These are phyloP conservation scores for Pueraria montana DNA, from an alignment of 306 rosid genomes.

Conservation along the genomic window DNA sequence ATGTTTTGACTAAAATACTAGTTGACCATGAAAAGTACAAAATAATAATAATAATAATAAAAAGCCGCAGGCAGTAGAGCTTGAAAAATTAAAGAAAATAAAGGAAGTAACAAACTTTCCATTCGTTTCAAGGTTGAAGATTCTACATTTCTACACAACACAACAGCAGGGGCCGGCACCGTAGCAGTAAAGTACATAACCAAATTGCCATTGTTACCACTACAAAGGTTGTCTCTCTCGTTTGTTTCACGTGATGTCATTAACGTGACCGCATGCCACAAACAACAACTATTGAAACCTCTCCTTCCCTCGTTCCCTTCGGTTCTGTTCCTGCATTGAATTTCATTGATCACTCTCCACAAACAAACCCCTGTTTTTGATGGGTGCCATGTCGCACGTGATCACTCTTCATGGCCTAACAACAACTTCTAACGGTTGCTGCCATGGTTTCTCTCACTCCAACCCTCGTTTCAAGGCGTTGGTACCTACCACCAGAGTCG, in stretches of 20 bases:
- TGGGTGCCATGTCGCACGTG: conserved; percentile 70
- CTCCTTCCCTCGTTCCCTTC: conserved; percentile 5
- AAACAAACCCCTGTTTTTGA: conserved; percentile 36
- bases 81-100: not conserved
- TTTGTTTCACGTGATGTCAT: conserved; percentile 29
- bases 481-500: conserved; percentile 20
- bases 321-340: not conserved
- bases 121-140: conserved; percentile 6
- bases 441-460: conserved; percentile 28
- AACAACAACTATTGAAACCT: not conserved
- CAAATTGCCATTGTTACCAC: not conserved
- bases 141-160: not conserved
- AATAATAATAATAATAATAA: too few relatives aligned
- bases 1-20: too few relatives aligned
- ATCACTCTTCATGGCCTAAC: conserved; percentile 56
- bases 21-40: too few relatives aligned
- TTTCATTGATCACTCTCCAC: conserved; percentile 26
- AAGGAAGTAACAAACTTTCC: not conserved
- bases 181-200: not conserved
- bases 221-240: conserved; percentile 23
- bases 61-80: not conserved
- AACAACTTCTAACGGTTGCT: conserved; percentile 35
- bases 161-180: not conserved
- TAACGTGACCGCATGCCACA: not conserved
- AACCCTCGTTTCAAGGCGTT: conserved; percentile 27